A percentile compares a stretch with the other conserved stretches of the same genome.
Evolutionary conservation across 495 filamentous ascomycete species (phyloP).

Genomic region (Rostrohypoxylon terebratum): DNA sequence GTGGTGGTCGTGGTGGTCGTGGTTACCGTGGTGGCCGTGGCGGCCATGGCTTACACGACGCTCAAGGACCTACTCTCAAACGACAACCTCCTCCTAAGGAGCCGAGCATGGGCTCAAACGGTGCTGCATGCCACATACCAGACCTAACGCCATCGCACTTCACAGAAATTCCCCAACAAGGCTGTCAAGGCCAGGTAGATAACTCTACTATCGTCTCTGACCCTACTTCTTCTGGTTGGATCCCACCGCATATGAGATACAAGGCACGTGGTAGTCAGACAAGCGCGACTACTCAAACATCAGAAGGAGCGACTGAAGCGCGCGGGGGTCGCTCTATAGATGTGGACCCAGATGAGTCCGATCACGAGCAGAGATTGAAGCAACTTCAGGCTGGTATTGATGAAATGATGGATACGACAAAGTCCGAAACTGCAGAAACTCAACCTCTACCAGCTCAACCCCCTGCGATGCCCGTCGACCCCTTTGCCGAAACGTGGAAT

Average conservation of each 20-base stretch:
- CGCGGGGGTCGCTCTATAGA: not conserved
- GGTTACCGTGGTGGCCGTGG: no score
- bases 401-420: not conserved
- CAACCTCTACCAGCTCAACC: not conserved
- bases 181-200: not conserved
- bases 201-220: not conserved
- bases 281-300: not conserved
- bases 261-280: not conserved
- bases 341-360: not conserved
- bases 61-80: not conserved
- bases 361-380: not conserved
- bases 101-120: not conserved
- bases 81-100: not conserved
- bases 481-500: slow-evolving; percentile 7
- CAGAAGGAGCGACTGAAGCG: not conserved
- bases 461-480: slow-evolving; percentile 5
- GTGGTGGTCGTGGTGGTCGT: not conserved
- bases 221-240: not conserved
- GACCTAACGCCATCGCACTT: not conserved
- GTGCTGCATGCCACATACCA: not conserved
- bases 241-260: not conserved
- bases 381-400: not conserved
- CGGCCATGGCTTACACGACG: not conserved
- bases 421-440: not conserved
- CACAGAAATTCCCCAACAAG: not conserved